Conservation (phyloP, 306 rosid species). For the Mimosa bimucronata region DNA sequence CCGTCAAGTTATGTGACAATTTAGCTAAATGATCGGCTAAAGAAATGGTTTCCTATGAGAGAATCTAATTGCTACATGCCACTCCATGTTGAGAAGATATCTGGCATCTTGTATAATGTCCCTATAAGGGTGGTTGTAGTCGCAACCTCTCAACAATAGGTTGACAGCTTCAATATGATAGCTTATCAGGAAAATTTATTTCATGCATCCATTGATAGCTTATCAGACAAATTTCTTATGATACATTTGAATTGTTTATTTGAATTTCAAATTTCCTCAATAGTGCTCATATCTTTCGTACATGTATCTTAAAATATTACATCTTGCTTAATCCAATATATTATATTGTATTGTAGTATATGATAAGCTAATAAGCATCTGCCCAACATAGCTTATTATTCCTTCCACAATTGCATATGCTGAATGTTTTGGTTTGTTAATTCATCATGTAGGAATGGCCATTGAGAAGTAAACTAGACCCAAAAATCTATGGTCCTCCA, state of each 20-base stretch:
- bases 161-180: too few relatives aligned
- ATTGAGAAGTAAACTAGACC: conserved; percentile 56
- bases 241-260: not conserved
- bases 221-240: too few relatives aligned
- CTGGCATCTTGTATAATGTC: too few relatives aligned
- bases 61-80: too few relatives aligned
- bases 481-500: conserved; percentile 48
- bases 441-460: conserved; percentile 59
- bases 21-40: too few relatives aligned
- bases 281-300: not conserved
- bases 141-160: too few relatives aligned
- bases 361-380: not conserved
- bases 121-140: too few relatives aligned
- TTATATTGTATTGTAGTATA: not conserved
- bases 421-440: not conserved
- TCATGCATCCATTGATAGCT: not conserved
- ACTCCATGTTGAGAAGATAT: too few relatives aligned
- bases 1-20: too few relatives aligned
- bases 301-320: not conserved
- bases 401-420: not conserved
- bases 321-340: not conserved
- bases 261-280: not conserved
- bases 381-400: not conserved
- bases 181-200: too few relatives aligned
- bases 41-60: too few relatives aligned